Evolutionary conservation across 768 basidiomycete genomes (phyloP), one percentile per base, ranked within the genome.

Genomic region (Podaxis rugospora): DNA sequence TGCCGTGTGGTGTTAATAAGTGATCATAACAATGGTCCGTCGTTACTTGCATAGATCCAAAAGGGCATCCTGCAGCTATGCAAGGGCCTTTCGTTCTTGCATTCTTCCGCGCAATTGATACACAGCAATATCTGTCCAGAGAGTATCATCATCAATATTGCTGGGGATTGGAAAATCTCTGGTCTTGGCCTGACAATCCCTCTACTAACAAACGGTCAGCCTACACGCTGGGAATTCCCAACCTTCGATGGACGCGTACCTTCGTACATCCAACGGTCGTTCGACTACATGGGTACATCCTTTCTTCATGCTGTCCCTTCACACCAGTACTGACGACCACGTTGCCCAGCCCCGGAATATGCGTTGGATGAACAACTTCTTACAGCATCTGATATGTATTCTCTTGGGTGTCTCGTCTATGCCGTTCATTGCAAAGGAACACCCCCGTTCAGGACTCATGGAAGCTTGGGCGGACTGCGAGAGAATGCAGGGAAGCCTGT

Each of bases 111-210:
- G 4, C 92, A 90, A 63, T 74, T 95, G 36, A 92, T 99, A 49
- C 97, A 99, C 69, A 86, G 93, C 23, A 97, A 99, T 69, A 74
- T 99, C 18, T 88, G 84, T 23, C 89, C 90, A 3, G 94, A 96
- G 66, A 90, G 85, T 60, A 84, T 99, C 59, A 78, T 98, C 5
- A 89, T 99, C 69, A 99, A 97, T 69, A 83, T 84, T 61, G 86
- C 92, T 63, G 95, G 97, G 35, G 97, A 99, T 73, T 99, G 97
- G 97, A 99, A 98, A 75, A 83, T 99, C 36, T 86, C 90, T 16
- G 95, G 94, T 1, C 80, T 99, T 40, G 93, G 93, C 1, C 77
- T 95, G 52, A 93, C 92, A 1, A 94, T 95, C 32, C 82, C 92
- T 5, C 78, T 97, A 6, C 74, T 83, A 40, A 76, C 80, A 3